Evolutionary conservation across 345 rosid genomes (phyloP).

Genomic region (Erysimum cheiranthoides): DNA sequence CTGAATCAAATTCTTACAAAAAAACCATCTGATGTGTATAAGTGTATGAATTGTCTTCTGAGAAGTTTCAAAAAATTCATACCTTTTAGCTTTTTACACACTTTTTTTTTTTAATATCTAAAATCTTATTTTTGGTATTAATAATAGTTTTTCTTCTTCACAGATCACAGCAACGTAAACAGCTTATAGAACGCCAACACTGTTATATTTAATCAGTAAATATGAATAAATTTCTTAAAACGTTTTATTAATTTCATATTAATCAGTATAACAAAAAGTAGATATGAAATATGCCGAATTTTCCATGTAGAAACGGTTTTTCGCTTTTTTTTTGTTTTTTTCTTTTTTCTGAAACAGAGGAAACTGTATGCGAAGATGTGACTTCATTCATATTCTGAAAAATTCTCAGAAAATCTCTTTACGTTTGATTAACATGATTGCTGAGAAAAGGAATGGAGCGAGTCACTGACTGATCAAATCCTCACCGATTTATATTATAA

Average conservation of each 20-base stretch:
- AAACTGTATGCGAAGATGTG: conserved; percentile 15
- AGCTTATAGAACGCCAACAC: not conserved
- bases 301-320: conserved; percentile 22
- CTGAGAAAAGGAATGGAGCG: not conserved
- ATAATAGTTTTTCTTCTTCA: not conserved
- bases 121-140: not conserved
- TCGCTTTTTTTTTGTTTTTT: not conserved
- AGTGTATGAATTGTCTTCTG: not conserved
- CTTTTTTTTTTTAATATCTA: not conserved
- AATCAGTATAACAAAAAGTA: too few relatives aligned
- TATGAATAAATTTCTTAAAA: too few relatives aligned
- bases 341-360: not conserved
- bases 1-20: not conserved
- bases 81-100: not conserved
- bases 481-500: not conserved
- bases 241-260: too few relatives aligned
- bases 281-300: not conserved
- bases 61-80: not conserved
- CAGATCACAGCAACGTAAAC: not conserved
- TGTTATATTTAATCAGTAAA: too few relatives aligned
- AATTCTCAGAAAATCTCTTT: conserved; percentile 1
- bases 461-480: conserved; percentile 16
- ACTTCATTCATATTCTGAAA: conserved; percentile 12
- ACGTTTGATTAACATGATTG: conserved; percentile 13
- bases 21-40: not conserved